A percentile compares a stretch with the other conserved stretches of the same genome.
Evolutionary conservation across 768 basidiomycete genomes (phyloP).

Genomic region (Termitomyces sp.): DNA sequence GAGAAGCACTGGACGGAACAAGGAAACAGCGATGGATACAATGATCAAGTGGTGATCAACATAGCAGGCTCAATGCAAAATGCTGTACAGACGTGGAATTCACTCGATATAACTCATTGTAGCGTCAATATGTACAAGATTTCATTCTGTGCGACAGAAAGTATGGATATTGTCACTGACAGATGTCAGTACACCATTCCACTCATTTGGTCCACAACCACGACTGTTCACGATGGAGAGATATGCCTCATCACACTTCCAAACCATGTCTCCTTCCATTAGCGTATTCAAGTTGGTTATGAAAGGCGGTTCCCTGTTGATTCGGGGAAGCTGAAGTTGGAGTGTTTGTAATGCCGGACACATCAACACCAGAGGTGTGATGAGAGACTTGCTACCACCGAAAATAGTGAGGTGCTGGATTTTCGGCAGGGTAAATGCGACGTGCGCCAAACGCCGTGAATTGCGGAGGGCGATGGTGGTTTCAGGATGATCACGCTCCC

Average conservation of each 20-base stretch:
- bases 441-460: background rate
- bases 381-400: conserved; percentile 3
- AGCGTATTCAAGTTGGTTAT: background rate
- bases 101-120: too few species aligned
- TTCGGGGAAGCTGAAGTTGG: background rate
- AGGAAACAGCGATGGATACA: too few species aligned
- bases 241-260: background rate
- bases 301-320: background rate
- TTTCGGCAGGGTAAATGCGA: background rate
- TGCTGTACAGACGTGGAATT: too few species aligned
- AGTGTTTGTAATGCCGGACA: conserved; percentile 10
- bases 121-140: background rate
- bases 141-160: background rate
- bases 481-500: background rate
- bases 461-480: background rate
- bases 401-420: conserved; percentile 8
- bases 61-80: too few species aligned
- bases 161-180: background rate
- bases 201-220: background rate
- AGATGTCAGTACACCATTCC: conserved; percentile 3
- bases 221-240: background rate
- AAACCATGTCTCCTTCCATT: background rate
- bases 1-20: background rate
- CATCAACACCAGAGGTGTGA: conserved; percentile 5
- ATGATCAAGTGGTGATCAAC: too few species aligned